Evolutionary conservation across 495 filamentous ascomycete species (phyloP).

Genomic region (Penicillium paxilli): DNA sequence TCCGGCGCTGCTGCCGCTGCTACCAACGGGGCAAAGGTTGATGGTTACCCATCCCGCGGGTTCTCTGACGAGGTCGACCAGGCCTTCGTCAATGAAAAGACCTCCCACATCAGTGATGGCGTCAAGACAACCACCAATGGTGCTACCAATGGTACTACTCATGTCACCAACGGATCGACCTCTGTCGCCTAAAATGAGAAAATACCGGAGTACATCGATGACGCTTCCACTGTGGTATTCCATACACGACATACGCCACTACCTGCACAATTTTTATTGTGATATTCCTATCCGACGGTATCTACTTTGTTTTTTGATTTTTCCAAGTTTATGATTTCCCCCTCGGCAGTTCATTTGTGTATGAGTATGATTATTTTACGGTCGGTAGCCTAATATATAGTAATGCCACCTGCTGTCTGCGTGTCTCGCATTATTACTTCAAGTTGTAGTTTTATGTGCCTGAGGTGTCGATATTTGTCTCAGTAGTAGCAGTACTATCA

Average conservation of each 20-base stretch:
- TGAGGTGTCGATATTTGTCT: no score
- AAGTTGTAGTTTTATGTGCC: no score
- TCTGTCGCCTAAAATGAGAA: constrained; percentile 21
- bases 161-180: constrained; percentile 23
- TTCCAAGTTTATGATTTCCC: constrained; percentile 29
- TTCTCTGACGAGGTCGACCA: constrained; percentile 59
- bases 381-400: constrained; percentile 31
- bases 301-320: constrained; percentile 9
- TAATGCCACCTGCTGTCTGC: constrained; percentile 23
- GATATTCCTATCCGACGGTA: constrained; percentile 3
- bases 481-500: no score
- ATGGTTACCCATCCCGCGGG: constrained; percentile 32
- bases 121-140: constrained; percentile 19
- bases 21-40: constrained; percentile 19
- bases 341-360: constrained; percentile 20
- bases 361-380: constrained; percentile 21
- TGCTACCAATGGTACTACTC: constrained; percentile 15
- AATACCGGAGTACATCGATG: no score
- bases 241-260: not conserved
- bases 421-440: no score
- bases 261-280: not conserved
- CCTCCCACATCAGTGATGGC: constrained; percentile 12
- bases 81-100: constrained; percentile 44
- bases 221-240: constrained; percentile 5
- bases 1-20: constrained; percentile 13